phyloP scores from a whole-genome alignment of 148 eudicot species.

The Dysphania ambrosioides region DNA sequence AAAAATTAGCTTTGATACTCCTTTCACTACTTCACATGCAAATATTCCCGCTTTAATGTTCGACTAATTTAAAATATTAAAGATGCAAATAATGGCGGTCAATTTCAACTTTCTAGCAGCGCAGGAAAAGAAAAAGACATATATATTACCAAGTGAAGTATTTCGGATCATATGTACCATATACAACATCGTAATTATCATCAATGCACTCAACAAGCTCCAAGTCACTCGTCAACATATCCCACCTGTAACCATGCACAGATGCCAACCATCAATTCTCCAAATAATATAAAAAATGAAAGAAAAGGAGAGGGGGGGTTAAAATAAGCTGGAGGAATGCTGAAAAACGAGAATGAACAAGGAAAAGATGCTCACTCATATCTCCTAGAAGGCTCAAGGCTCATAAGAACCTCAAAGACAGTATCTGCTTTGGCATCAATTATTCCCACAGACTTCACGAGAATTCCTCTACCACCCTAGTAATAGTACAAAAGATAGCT shows the following conservation, averaged over 20 bases:
- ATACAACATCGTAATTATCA: constrained; percentile 86
- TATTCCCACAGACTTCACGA: constrained; percentile 92
- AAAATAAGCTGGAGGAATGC: constrained; percentile 3
- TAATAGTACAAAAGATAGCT: constrained; percentile 3
- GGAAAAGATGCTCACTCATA: constrained; percentile 63
- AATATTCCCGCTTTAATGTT: no score
- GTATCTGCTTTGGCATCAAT: constrained; percentile 76
- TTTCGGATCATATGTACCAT: constrained; percentile 75
- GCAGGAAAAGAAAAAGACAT: background rate
- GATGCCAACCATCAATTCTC: background rate
- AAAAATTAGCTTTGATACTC: background rate
- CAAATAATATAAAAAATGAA: background rate
- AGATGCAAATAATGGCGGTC: background rate
- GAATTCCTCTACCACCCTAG: constrained; percentile 68
- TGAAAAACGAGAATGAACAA: background rate
- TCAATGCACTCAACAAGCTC: constrained; percentile 75
- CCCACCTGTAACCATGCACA: constrained; percentile 71
- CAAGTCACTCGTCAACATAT: constrained; percentile 73
- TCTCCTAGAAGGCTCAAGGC: constrained; percentile 69
- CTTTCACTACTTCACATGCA: no score
- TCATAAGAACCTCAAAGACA: constrained; percentile 76
- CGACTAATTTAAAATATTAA: no score
- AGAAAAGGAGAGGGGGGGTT: background rate
- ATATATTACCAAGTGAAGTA: constrained; percentile 58
- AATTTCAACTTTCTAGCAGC: constrained; percentile 15